Evolutionary conservation across 148 eudicot genomes (phyloP).

Genomic region (Nepenthes gracilis): DNA sequence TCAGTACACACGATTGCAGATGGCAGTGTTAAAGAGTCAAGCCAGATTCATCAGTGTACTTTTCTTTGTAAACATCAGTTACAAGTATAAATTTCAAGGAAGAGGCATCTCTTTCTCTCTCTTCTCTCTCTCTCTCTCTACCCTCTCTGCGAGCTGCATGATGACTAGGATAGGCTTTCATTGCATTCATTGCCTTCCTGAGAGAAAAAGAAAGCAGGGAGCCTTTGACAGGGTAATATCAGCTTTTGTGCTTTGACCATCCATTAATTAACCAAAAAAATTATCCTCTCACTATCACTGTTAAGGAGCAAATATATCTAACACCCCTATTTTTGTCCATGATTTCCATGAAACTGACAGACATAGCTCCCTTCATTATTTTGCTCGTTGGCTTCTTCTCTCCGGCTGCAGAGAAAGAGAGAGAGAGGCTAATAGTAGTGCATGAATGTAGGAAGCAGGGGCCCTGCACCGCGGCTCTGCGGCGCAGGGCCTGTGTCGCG

Average conservation of each 20-base stretch:
- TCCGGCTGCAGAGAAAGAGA: not conserved
- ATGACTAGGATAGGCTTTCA: constrained; percentile 5
- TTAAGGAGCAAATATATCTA: no score
- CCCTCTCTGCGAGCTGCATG: not conserved
- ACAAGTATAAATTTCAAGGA: constrained; percentile 14
- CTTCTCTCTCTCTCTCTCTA: not conserved
- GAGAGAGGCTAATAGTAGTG: not conserved
- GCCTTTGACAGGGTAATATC: constrained; percentile 12
- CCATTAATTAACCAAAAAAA: no score
- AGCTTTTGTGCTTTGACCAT: no score
- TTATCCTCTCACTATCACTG: no score
- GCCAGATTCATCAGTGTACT: constrained; percentile 16
- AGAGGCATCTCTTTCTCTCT: not conserved
- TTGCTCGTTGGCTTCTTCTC: constrained; percentile 35
- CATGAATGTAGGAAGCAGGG: not conserved
- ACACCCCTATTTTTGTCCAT: no score
- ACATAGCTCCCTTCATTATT: constrained; percentile 16
- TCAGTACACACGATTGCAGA: constrained; percentile 2
- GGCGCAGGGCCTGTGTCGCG: no score
- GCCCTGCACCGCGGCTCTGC: no score
- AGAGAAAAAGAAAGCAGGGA: constrained; percentile 3
- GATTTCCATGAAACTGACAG: constrained; percentile 17
- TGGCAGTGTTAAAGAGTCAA: constrained; percentile 7
- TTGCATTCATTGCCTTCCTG: constrained; percentile 25
- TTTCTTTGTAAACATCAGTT: constrained; percentile 8